A percentile compares a stretch with the other conserved stretches of the same genome.
phyloP scores from a whole-genome alignment of 495 filamentous ascomycete genomes.

The Neurospora pannonica region DNA sequence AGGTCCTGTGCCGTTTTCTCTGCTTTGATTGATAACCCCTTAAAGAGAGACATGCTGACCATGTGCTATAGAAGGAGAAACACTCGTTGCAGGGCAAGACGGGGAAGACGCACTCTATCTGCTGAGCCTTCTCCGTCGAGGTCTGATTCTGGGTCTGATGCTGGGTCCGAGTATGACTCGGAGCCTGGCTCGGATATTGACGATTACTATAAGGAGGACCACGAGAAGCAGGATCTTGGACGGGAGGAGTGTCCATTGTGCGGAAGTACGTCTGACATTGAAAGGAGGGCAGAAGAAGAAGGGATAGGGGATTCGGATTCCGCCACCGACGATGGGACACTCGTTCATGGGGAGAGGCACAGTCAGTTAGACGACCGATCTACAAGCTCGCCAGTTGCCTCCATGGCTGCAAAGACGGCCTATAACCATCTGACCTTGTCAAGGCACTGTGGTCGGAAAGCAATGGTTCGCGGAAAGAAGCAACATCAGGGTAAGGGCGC shows the following conservation, averaged over 20 bases:
- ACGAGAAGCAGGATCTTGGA: neutral
- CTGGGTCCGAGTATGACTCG: neutral
- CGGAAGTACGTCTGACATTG: neutral
- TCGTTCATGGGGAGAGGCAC: neutral
- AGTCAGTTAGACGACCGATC: neutral
- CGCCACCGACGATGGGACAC: neutral
- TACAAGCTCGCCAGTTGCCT: neutral
- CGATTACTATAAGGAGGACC: neutral
- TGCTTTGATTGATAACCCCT: neutral
- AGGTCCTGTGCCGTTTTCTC: conserved; percentile 9
- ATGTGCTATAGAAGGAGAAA: conserved; percentile 48
- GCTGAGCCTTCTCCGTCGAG: conserved; percentile 30
- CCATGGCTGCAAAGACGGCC: neutral
- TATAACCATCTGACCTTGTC: neutral
- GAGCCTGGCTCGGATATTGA: neutral
- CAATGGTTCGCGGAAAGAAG: neutral
- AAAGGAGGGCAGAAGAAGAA: neutral
- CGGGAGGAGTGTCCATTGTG: neutral
- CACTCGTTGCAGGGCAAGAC: conserved; percentile 81
- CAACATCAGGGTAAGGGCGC: neutral
- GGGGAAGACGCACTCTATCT: conserved; percentile 80
- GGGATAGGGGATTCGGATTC: neutral
- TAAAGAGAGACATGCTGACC: conserved; percentile 11
- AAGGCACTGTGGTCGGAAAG: neutral
- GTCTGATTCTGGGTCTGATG: neutral